Evolutionary conservation across 495 filamentous ascomycete species (phyloP).

Genomic region (Lophiotrema nucula): DNA sequence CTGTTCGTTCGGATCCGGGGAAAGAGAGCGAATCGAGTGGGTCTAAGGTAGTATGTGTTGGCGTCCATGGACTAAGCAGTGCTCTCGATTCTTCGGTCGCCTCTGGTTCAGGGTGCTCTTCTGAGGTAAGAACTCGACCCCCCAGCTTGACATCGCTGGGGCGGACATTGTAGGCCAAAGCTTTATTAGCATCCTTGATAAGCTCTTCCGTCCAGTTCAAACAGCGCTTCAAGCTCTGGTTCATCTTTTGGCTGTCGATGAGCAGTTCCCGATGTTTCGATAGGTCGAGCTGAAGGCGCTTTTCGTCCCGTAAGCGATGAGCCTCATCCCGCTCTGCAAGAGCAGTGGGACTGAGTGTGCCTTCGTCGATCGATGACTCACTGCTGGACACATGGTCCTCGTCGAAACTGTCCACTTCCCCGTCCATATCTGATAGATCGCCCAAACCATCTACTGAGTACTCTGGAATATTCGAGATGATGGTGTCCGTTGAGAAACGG

Average conservation of each 20-base stretch:
- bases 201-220: slow-evolving; percentile 82
- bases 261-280: slow-evolving; percentile 85
- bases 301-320: slow-evolving; percentile 62
- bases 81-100: slow-evolving; percentile 10
- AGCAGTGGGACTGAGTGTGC: slow-evolving; percentile 46
- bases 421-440: slow-evolving; percentile 49
- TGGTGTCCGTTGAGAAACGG: slow-evolving; percentile 55
- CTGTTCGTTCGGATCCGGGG: slow-evolving; percentile 19
- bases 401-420: slow-evolving; percentile 43
- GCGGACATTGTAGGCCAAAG: slow-evolving; percentile 74
- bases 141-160: slow-evolving; percentile 77
- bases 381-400: slow-evolving; percentile 27
- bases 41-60: slow-evolving; percentile 4
- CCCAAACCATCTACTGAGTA: slow-evolving; percentile 14
- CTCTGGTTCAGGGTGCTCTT: slow-evolving; percentile 60
- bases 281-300: slow-evolving; percentile 75
- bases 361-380: slow-evolving; percentile 31
- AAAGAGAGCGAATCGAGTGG: slow-evolving; percentile 10
- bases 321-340: slow-evolving; percentile 48
- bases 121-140: slow-evolving; percentile 71
- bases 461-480: neutral
- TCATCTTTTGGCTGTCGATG: slow-evolving; percentile 86
- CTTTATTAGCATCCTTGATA: slow-evolving; percentile 82
- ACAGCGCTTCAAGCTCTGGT: slow-evolving; percentile 86
- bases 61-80: slow-evolving; percentile 32